These are phyloP conservation scores for Cladosporium colombiae DNA, from an alignment of 2,329 filamentous ascomycete species.

Conservation along the genomic window DNA sequence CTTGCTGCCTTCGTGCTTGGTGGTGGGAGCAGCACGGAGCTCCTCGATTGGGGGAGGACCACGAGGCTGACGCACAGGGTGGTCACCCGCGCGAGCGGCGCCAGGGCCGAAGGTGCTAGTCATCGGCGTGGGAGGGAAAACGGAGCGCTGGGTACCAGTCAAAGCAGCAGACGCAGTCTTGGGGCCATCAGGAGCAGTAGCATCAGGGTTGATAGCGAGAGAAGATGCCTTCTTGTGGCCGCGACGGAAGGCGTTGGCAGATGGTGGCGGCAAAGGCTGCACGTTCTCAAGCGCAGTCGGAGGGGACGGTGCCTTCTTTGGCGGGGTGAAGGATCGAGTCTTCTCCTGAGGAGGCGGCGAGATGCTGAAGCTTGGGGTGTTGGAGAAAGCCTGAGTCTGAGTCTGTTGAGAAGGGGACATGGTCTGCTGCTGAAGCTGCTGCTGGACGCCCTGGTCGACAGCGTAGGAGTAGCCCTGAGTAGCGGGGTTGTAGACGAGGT, in stretches of 20 bases:
- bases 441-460: conserved; percentile 64
- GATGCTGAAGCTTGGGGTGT: conserved; percentile 66
- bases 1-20: conserved; percentile 92
- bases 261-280: conserved; percentile 78
- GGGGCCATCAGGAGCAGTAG: conserved; percentile 63
- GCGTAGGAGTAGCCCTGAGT: conserved; percentile 84
- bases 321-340: conserved; percentile 66
- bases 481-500: conserved; percentile 79
- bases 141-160: conserved; percentile 45
- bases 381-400: conserved; percentile 27
- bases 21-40: conserved; percentile 82
- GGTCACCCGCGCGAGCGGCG: conserved; percentile 88
- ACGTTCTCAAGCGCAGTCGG: conserved; percentile 58
- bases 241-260: conserved; percentile 87
- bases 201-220: conserved; percentile 59
- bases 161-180: conserved; percentile 64
- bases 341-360: conserved; percentile 68
- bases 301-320: conserved; percentile 66
- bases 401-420: conserved; percentile 35
- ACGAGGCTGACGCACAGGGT: conserved; percentile 88
- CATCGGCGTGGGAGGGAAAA: conserved; percentile 74
- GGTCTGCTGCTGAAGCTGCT: conserved; percentile 44
- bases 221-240: conserved; percentile 89
- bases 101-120: conserved; percentile 90
- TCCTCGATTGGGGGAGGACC: conserved; percentile 91